Base-by-base conservation (phyloP, 2,329 filamentous ascomycete genomes). In the Diplodia intermedia region DNA sequence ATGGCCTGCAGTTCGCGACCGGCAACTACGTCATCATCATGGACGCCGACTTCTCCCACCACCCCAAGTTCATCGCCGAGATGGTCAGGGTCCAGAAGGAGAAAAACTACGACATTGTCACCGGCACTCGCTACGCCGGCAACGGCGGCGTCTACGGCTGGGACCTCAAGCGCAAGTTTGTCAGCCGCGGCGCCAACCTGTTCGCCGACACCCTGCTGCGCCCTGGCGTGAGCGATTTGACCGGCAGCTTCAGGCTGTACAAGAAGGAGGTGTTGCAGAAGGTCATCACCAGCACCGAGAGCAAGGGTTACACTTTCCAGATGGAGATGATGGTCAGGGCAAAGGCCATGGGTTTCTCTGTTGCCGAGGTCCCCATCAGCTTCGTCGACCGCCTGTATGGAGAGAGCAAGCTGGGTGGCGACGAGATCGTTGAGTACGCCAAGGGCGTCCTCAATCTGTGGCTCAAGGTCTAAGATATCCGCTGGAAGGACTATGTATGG, bases 311-410 rank as follows among this genome's bases (percentile, higher is more conserved):
- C 80, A 94, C 91, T 50, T 99, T 99, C 86, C 95, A 99, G 88
- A 99, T 99, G 95, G 94, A 97, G 86, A 91, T 99, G 89, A 98
- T 97, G 90, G 94, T 98, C 9, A 87, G 94, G 70, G 95, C 95
- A 40, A 97, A 97, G 88, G 92, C 91, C 18, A 94, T 97, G 92
- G 94, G 95, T 0, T 97, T 88, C 83, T 91, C 90, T 47, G 94
- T 99, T 38, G 92, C 92, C 18, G 95, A 99, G 85, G 94, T 97
- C 70, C 95, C 95, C 14, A 99, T 99, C 73, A 92, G 88, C 29
- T 99, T 99, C 79, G 95, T 98, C 50, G 96, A 99, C 80, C 89
- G 95, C 68, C 81, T 99, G 56, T 99, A 97, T 78, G 95, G 95
- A 38, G 94, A 97, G 83, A 93, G 90, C 78, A 99, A 98, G 86